Evolutionary conservation across 2,329 filamentous ascomycete genomes (phyloP), one percentile per base, ranked within the genome.

Genomic region (Amylocarpus encephaloides): DNA sequence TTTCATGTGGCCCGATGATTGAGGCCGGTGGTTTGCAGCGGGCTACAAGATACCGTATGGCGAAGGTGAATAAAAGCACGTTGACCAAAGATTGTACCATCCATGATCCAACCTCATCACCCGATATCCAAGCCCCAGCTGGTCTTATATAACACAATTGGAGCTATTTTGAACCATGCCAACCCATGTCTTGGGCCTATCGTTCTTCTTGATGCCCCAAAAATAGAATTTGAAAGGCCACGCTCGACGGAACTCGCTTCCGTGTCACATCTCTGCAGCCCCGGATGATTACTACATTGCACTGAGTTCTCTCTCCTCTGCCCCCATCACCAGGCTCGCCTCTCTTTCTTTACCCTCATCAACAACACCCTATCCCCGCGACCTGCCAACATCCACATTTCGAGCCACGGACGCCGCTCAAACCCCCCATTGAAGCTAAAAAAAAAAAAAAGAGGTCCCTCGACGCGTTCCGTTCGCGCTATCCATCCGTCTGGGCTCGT

Each of bases 171-270:
- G 22, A 29, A 22, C 41, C 35, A 36, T 36, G 5, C 15, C 34
- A 16, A 36, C 34, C 34, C 34, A 36, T 36, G 34, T 36, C 15
- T 36, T 13, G 12, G 5, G 11, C 38, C 15, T 42, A n/a, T 35
- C 38, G 34, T 35, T 18, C 33, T 48, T 48, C 40, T 43, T 45
- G 43, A 47, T 51, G 40, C 45, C 49, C 49, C 45, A 40, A 48
- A 51, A 51, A 48, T 51, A 51, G 49, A 38, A 43, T 39, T 26
- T 44, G 32, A 13, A 29, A 48, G 49, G 26, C 49, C 45, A 48
- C 39, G 39, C 49, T 38, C 34, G 29, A n/a, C 29, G n/a, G 29
- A 15, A 26, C 26, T 44, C 3, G 34, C 9, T 11, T 18, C 35
- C 15, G 40, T 48, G 49, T 44, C 45, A 18, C 45, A 32, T 43